Evolutionary conservation across 176 grass and related monocot species (phyloP).

Genomic region (Bromus sterilis): DNA sequence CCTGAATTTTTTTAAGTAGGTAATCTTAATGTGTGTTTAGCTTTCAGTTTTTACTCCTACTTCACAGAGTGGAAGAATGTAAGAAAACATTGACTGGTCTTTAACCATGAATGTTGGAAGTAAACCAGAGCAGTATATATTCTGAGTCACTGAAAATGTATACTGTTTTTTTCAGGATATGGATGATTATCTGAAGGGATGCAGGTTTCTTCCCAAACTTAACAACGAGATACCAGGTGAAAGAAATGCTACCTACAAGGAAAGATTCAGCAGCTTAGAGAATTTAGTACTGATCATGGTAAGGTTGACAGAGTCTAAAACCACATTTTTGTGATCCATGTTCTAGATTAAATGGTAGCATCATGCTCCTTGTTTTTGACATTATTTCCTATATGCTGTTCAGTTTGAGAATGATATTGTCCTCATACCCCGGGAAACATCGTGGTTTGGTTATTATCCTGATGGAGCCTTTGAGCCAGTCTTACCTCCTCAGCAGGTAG

Average conservation of each 20-base stretch:
- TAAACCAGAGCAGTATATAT: background rate
- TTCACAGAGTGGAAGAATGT: background rate
- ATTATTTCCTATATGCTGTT: background rate
- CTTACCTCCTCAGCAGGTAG: slow-evolving; percentile 55
- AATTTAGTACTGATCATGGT: slow-evolving; percentile 97
- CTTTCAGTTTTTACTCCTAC: background rate
- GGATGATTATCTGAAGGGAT: slow-evolving; percentile 69
- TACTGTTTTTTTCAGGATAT: slow-evolving; percentile 54
- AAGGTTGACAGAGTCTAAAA: slow-evolving; percentile 25
- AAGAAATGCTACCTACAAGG: slow-evolving; percentile 89
- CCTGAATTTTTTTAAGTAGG: background rate
- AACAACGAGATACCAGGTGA: slow-evolving; percentile 76
- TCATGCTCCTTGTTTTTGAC: too few relatives aligned
- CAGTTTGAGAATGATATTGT: slow-evolving; percentile 74
- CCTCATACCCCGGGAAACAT: slow-evolving; percentile 81
- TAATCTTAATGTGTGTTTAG: background rate
- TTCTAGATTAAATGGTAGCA: background rate
- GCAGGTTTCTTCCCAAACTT: slow-evolving; percentile 90
- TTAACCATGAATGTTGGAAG: background rate
- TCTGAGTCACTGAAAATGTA: background rate
- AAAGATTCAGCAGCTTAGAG: slow-evolving; percentile 78
- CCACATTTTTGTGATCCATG: background rate
- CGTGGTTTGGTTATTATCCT: slow-evolving; percentile 96
- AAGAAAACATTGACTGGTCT: background rate
- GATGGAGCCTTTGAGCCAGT: slow-evolving; percentile 66